phyloP scores from a whole-genome alignment of 1,284 basidiomycete genomes.

The Puccinia triticina region DNA sequence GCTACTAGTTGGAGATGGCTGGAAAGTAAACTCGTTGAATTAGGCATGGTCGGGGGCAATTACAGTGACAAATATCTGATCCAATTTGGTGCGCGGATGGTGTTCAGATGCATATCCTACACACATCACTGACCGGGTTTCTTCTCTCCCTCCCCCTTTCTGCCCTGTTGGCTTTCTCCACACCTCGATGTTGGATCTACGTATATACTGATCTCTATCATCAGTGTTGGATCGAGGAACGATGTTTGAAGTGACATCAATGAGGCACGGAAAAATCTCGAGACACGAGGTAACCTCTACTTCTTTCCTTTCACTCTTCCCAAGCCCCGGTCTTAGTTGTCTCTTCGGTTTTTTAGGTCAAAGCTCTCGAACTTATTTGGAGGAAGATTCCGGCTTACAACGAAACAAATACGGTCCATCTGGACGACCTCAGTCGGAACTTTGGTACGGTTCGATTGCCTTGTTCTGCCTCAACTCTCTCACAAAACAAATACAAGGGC shows the following conservation, averaged over 20 bases:
- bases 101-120: slow-evolving; percentile 19
- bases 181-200: slow-evolving; percentile 28
- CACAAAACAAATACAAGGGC: background rate
- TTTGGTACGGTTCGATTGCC: slow-evolving; percentile 29
- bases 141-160: slow-evolving; percentile 63
- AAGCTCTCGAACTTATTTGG: slow-evolving; percentile 83
- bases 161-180: slow-evolving; percentile 12
- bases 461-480: background rate
- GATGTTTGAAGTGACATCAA: slow-evolving; percentile 85
- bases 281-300: slow-evolving; percentile 66
- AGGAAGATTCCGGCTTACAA: slow-evolving; percentile 79
- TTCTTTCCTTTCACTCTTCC: slow-evolving; percentile 54
- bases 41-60: slow-evolving; percentile 76
- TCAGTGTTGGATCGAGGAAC: slow-evolving; percentile 72
- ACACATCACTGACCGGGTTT: background rate
- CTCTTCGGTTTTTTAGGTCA: slow-evolving; percentile 63
- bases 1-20: slow-evolving; percentile 89
- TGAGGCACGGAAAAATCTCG: slow-evolving; percentile 72
- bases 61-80: slow-evolving; percentile 67
- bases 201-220: slow-evolving; percentile 37
- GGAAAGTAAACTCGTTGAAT: slow-evolving; percentile 83
- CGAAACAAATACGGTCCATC: slow-evolving; percentile 78
- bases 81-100: slow-evolving; percentile 61
- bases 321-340: slow-evolving; percentile 42
- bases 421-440: slow-evolving; percentile 72